Evolutionary conservation across 1,284 basidiomycete species (phyloP).

Genomic region (Ceratorhiza oryzae-sativae): DNA sequence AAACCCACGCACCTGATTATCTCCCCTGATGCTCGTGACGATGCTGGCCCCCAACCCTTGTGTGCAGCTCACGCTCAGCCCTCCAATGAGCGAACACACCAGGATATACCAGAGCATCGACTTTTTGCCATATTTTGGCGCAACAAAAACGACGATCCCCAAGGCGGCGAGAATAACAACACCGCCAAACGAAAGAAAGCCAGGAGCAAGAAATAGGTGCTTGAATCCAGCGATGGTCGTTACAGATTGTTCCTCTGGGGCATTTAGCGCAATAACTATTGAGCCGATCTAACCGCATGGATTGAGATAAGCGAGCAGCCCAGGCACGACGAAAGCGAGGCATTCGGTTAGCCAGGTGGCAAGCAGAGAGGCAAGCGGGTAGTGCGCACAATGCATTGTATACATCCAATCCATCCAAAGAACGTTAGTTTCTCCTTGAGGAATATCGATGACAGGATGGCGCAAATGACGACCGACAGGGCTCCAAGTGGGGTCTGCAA

Average conservation of each 20-base stretch:
- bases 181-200: slow-evolving; percentile 67
- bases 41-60: slow-evolving; percentile 71
- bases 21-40: slow-evolving; percentile 66
- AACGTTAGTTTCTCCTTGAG: slow-evolving; percentile 67
- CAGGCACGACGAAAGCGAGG: neutral
- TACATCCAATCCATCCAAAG: slow-evolving; percentile 67
- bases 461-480: slow-evolving; percentile 71
- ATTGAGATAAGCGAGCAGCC: slow-evolving; percentile 41
- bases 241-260: slow-evolving; percentile 80
- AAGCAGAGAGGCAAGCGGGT: slow-evolving; percentile 42
- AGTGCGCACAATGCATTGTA: slow-evolving; percentile 60
- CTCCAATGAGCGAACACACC: slow-evolving; percentile 71
- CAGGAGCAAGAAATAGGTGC: slow-evolving; percentile 65
- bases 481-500: slow-evolving; percentile 67
- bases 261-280: slow-evolving; percentile 65
- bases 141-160: slow-evolving; percentile 57
- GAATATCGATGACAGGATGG: slow-evolving; percentile 74
- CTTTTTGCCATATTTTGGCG: slow-evolving; percentile 65
- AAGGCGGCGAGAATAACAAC: slow-evolving; percentile 52
- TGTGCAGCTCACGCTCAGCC: slow-evolving; percentile 70
- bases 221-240: slow-evolving; percentile 77
- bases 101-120: slow-evolving; percentile 68
- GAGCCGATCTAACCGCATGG: slow-evolving; percentile 52
- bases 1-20: slow-evolving; percentile 51
- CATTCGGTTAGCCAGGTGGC: slow-evolving; percentile 23